Percentiles rank a stretch among this genome's conserved stretches.
These are phyloP conservation scores for Arachis stenosperma DNA, from an alignment of 306 rosid genomes.

Conservation along the genomic window DNA sequence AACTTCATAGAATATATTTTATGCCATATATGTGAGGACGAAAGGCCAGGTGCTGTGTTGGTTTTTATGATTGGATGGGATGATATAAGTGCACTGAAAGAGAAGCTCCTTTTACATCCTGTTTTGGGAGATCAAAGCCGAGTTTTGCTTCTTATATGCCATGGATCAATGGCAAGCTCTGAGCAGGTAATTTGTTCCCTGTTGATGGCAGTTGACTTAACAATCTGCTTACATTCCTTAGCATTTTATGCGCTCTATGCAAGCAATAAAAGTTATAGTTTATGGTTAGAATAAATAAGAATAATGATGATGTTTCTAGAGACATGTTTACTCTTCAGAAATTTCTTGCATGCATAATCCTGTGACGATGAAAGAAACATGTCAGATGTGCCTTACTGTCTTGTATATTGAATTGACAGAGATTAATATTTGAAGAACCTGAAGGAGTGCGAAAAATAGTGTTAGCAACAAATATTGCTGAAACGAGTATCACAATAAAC, in stretches of 20 bases:
- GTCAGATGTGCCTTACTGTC: conserved; percentile 22
- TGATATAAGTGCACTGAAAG: conserved; percentile 86
- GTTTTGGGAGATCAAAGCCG: conserved; percentile 72
- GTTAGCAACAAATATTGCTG: conserved; percentile 95
- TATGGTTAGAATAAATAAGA: conserved; percentile 4
- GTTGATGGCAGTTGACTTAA: conserved; percentile 17
- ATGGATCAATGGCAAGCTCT: conserved; percentile 94
- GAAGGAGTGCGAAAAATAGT: conserved; percentile 87
- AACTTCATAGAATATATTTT: conserved; percentile 78
- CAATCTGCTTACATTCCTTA: neutral
- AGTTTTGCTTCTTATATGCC: conserved; percentile 83
- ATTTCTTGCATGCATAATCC: neutral
- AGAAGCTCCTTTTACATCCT: conserved; percentile 72
- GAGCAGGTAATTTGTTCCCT: conserved; percentile 73
- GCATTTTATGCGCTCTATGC: neutral
- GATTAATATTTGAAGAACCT: conserved; percentile 83
- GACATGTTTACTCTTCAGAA: neutral
- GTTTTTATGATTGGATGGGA: conserved; percentile 99
- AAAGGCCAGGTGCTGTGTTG: conserved; percentile 84
- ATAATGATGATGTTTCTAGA: neutral
- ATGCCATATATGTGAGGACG: conserved; percentile 76
- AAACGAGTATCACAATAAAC: conserved; percentile 92
- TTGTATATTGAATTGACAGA: conserved; percentile 60
- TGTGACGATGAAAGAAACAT: neutral
- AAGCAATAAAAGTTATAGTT: neutral